Conservation (phyloP, 2,329 filamentous ascomycete genomes). For the Fusarium nygamai region DNA sequence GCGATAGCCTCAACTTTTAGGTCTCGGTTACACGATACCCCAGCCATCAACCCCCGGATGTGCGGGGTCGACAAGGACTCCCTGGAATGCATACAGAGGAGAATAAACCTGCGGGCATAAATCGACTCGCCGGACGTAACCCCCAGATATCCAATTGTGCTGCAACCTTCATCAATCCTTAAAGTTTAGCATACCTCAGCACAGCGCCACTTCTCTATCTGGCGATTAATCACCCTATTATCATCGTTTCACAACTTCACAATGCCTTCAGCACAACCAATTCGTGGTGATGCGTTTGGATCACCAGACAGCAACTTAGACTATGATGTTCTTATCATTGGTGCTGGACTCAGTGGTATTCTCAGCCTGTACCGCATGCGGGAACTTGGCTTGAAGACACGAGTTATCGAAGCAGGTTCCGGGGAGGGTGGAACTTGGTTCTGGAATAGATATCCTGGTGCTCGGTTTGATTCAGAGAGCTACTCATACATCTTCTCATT, state of each 20-base stretch:
- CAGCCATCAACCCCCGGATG: neutral
- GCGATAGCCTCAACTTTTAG: neutral
- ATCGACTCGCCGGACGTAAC: neutral
- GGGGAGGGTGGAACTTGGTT: conserved; percentile 59
- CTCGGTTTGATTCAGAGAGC: conserved; percentile 49
- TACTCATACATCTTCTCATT: conserved; percentile 33
- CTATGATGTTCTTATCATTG: conserved; percentile 37
- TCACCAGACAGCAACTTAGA: conserved; percentile 10
- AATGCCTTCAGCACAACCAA: conserved; percentile 25
- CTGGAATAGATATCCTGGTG: conserved; percentile 53
- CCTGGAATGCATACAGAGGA: neutral
- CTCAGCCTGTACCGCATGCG: conserved; percentile 53
- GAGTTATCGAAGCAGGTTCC: conserved; percentile 53
- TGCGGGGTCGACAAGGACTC: conserved; percentile 1
- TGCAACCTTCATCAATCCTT: neutral
- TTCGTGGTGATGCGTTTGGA: conserved; percentile 13
- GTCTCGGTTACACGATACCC: neutral
- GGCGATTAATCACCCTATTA: neutral
- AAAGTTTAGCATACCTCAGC: neutral
- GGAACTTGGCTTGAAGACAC: conserved; percentile 49
- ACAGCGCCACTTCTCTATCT: neutral
- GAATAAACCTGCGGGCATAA: neutral
- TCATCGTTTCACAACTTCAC: neutral
- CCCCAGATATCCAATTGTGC: too few species aligned
- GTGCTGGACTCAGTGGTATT: conserved; percentile 51